These are phyloP conservation scores for Leccinum olivaceopallidum DNA, from an alignment of 768 basidiomycete species.

Conservation along the genomic window DNA sequence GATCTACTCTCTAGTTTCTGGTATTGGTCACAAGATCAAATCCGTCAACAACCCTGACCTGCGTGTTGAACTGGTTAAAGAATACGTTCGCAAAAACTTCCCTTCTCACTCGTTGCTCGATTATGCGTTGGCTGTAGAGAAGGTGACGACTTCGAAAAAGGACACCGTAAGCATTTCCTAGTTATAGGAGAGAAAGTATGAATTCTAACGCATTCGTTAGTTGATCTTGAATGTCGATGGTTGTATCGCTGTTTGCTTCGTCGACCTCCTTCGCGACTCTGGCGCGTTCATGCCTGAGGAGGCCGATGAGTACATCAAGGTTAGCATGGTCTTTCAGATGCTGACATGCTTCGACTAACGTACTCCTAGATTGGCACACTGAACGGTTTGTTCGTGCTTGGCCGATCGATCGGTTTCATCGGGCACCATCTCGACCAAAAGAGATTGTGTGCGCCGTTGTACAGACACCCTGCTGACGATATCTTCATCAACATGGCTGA, in stretches of 20 bases:
- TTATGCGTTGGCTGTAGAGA: slow-evolving; percentile 96
- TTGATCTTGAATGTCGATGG: slow-evolving; percentile 97
- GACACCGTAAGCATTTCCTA: slow-evolving; percentile 60
- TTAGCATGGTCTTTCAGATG: slow-evolving; percentile 16
- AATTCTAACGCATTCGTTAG: slow-evolving; percentile 32
- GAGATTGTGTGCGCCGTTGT: slow-evolving; percentile 87
- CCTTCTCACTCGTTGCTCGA: slow-evolving; percentile 90
- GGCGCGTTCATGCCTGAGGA: slow-evolving; percentile 96
- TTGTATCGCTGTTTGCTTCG: slow-evolving; percentile 94
- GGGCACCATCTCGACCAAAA: slow-evolving; percentile 97
- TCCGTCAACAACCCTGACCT: slow-evolving; percentile 95
- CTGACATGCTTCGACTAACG: background rate
- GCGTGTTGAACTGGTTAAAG: slow-evolving; percentile 92
- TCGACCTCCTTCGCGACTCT: slow-evolving; percentile 87
- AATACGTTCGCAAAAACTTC: slow-evolving; percentile 95
- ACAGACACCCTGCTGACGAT: slow-evolving; percentile 94
- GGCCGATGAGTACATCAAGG: slow-evolving; percentile 95
- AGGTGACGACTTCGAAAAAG: slow-evolving; percentile 97
- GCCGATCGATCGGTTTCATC: slow-evolving; percentile 97
- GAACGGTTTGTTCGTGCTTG: slow-evolving; percentile 96
- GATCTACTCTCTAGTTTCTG: slow-evolving; percentile 60
- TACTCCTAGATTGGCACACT: slow-evolving; percentile 72
- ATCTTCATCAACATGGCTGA: slow-evolving; percentile 96
- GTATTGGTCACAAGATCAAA: slow-evolving; percentile 99
- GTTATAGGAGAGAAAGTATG: background rate